phyloP scores from a whole-genome alignment of 306 rosid genomes.

The Dryas alaskensis region DNA sequence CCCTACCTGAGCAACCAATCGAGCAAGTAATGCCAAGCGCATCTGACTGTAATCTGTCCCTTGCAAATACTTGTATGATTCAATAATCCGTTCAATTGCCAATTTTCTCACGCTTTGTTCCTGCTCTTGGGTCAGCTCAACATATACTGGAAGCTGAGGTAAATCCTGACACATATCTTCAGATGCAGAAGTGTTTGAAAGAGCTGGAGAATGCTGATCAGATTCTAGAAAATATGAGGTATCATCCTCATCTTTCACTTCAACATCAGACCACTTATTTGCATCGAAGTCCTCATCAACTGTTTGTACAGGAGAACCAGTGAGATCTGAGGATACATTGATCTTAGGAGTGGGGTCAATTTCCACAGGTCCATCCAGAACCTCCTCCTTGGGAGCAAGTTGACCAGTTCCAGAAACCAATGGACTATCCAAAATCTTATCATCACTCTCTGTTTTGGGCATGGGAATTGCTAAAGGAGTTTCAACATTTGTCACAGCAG shows the following conservation, averaged over 20 bases:
- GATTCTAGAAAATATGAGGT: slow-evolving; percentile 49
- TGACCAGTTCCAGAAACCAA: slow-evolving; percentile 41
- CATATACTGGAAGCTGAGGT: slow-evolving; percentile 71
- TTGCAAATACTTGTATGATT: slow-evolving; percentile 56
- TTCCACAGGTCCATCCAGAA: slow-evolving; percentile 53
- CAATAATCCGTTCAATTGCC: slow-evolving; percentile 70
- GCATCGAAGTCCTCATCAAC: slow-evolving; percentile 50
- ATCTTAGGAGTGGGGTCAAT: slow-evolving; percentile 32
- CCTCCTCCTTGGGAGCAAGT: slow-evolving; percentile 39
- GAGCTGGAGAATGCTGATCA: slow-evolving; percentile 59
- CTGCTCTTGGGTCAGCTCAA: slow-evolving; percentile 73
- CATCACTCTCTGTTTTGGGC: slow-evolving; percentile 46
- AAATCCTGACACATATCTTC: slow-evolving; percentile 81
- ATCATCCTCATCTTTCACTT: slow-evolving; percentile 46
- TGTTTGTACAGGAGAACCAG: slow-evolving; percentile 38
- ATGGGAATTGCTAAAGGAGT: slow-evolving; percentile 39
- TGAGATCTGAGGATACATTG: slow-evolving; percentile 42
- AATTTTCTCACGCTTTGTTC: slow-evolving; percentile 53
- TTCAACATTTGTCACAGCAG: slow-evolving; percentile 37
- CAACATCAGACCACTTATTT: slow-evolving; percentile 40
- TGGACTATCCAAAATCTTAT: slow-evolving; percentile 45
- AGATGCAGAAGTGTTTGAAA: slow-evolving; percentile 48
- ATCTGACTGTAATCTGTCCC: slow-evolving; percentile 67
- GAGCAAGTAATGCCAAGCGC: slow-evolving; percentile 80
- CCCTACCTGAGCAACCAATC: slow-evolving; percentile 90